Conservation (phyloP, 768 basidiomycete genomes). For the Epithele typhae region DNA sequence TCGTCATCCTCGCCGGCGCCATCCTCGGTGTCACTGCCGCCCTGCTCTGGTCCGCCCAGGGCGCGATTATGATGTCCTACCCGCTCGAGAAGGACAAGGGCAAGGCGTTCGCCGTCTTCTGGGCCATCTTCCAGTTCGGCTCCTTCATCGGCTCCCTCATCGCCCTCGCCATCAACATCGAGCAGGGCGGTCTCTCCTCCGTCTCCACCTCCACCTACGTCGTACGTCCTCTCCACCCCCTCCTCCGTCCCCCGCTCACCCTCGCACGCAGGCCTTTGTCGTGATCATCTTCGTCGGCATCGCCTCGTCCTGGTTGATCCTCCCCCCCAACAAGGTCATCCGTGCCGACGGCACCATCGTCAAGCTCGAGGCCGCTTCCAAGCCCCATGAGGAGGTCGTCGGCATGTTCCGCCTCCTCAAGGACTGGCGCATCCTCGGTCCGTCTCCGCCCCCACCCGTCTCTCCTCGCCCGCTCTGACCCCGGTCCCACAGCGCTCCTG, state of each 20-base stretch:
- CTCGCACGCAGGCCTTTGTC: constrained; percentile 31
- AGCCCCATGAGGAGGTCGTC: constrained; percentile 25
- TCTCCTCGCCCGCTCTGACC: neutral
- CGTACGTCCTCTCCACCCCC: constrained; percentile 18
- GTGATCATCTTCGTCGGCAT: constrained; percentile 41
- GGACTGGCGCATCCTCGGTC: constrained; percentile 38
- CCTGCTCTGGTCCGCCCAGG: constrained; percentile 51
- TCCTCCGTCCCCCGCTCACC: neutral
- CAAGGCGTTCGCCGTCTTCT: constrained; percentile 46
- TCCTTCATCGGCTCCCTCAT: constrained; percentile 40
- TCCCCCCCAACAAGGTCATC: constrained; percentile 33
- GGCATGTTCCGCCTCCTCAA: constrained; percentile 31
- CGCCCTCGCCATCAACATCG: constrained; percentile 39
- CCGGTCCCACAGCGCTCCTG: constrained; percentile 22
- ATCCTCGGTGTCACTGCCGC: constrained; percentile 48
- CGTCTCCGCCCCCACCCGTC: neutral
- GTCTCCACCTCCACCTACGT: constrained; percentile 39
- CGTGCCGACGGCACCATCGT: constrained; percentile 40
- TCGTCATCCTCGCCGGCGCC: constrained; percentile 45
- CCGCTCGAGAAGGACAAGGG: constrained; percentile 57
- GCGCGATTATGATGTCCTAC: constrained; percentile 51
- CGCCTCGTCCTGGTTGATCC: constrained; percentile 31
- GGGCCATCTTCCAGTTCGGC: constrained; percentile 45
- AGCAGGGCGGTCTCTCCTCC: constrained; percentile 25
- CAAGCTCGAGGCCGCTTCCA: constrained; percentile 29